Evolutionary conservation across 805 yeast genomes (phyloP), one percentile per base, ranked within the genome.

Genomic region (Cyberlindnera subsufficiens): DNA sequence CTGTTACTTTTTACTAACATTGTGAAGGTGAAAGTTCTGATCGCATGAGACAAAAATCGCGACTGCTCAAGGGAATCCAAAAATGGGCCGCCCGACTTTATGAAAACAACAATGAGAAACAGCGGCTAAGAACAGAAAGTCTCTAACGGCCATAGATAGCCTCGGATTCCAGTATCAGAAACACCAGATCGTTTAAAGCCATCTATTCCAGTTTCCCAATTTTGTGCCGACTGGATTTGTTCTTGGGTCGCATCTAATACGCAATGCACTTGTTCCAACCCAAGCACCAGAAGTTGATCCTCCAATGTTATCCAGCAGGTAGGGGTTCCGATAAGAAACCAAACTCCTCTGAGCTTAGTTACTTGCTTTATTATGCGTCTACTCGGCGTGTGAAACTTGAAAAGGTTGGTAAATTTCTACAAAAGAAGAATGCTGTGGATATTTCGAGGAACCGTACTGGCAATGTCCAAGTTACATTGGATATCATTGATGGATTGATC

Each of bases 231-330:
- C 27, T 22, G 27, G 10, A 8, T 6, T 10, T 22, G 10, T 22
- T 6, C 13, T 4, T 22, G 27, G 27, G 27, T 8, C 6, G 8
- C 25, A 22, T 22, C n/a, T 2, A 14, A 22, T 15, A 30, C 37
- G 32, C 37, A 35, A 50, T 53, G 58, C 54, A 64, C 9, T 52
- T 77, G 29, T 77, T 78, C 54, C 70, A 72, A 36, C 86, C 96
- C 2, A 90, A 91, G 60, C 98, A 90, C 63, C 97, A 90, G 64
- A 81, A 86, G 57, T 72, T 90, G 56, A 86, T 93, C 32, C 75
- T 84, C 40, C 96, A 87, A 62, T 93, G 98, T 68, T 91, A 91
- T 61, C 98, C 96, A 6, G 77, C 93, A 2, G 96, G 97, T 2
- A 74, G 88, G 47, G 82, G 80, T 7, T 74, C 75, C 6, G 98